Conservation (phyloP, 208 protist genomes). For the Strigomonas oncopelti region DNA sequence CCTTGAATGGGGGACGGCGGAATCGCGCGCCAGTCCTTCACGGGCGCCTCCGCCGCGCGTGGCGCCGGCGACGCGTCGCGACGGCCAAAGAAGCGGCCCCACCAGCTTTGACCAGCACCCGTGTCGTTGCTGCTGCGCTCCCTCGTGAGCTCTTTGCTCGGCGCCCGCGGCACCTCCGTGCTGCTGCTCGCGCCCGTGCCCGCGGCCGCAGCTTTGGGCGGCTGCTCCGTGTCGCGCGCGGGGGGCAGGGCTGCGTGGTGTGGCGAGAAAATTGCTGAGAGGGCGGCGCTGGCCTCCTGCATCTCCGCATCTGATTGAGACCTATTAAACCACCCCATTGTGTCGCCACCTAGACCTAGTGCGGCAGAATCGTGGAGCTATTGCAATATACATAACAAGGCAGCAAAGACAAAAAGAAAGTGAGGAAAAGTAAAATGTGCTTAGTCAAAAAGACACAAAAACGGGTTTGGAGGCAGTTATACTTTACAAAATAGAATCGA, state of each 20-base stretch:
- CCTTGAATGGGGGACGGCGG: conserved; percentile 63
- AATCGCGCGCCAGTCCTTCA: conserved; percentile 18
- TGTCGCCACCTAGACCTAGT: background rate
- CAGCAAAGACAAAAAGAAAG: background rate
- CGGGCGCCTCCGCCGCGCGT: background rate
- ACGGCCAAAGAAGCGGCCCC: background rate
- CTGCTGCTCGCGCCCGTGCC: too few species aligned
- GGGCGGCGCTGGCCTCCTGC: background rate
- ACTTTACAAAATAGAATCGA: too few species aligned
- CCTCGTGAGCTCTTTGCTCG: background rate
- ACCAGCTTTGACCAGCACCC: background rate
- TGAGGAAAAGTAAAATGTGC: background rate
- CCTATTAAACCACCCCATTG: background rate
- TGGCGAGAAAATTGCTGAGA: background rate
- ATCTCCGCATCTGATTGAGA: background rate
- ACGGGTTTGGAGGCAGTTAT: too few species aligned
- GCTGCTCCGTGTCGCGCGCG: too few species aligned
- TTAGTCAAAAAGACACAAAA: too few species aligned
- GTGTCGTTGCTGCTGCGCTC: background rate
- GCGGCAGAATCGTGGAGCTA: too few species aligned
- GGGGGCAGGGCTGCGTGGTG: background rate
- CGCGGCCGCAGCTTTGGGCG: background rate
- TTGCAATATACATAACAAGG: background rate
- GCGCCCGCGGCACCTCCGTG: background rate
- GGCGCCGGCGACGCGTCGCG: background rate